These are phyloP conservation scores for Xylariales sp. DNA, from an alignment of 2,329 filamentous ascomycete genomes.

Conservation along the genomic window DNA sequence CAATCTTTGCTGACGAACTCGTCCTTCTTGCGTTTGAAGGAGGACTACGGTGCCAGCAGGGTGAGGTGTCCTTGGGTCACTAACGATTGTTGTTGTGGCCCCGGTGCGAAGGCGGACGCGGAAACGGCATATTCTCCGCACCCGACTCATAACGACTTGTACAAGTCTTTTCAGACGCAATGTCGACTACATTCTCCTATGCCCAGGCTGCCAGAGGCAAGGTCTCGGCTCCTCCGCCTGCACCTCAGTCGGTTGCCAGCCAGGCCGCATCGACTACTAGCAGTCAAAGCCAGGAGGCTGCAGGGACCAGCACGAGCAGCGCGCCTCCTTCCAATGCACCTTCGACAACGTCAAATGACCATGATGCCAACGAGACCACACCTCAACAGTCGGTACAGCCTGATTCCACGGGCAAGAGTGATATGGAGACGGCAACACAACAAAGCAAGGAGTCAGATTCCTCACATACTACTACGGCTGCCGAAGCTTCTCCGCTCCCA, in stretches of 20 bases:
- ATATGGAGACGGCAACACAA: conserved; percentile 11
- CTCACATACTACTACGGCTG: conserved; percentile 1
- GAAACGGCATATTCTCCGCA: conserved; percentile 4
- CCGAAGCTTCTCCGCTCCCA: conserved; percentile 13
- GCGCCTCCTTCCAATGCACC: conserved; percentile 28
- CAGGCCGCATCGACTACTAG: conserved; percentile 26
- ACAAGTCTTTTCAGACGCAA: too few relatives aligned
- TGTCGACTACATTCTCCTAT: conserved; percentile 74
- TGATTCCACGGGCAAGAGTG: conserved; percentile 14
- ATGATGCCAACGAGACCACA: conserved; percentile 24
- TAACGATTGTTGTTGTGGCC: not conserved
- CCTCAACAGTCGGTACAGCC: conserved; percentile 22
- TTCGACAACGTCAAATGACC: conserved; percentile 31
- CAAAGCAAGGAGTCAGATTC: not conserved
- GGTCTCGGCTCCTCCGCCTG: conserved; percentile 33
- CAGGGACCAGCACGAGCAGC: conserved; percentile 28
- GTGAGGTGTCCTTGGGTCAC: conserved; percentile 6
- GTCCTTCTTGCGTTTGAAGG: not conserved
- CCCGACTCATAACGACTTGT: too few relatives aligned
- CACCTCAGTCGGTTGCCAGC: conserved; percentile 25
- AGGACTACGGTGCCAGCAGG: not conserved
- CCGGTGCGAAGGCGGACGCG: conserved; percentile 7
- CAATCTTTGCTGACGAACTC: not conserved
- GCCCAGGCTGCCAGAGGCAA: conserved; percentile 90
- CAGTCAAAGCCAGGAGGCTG: conserved; percentile 30